Evolutionary conservation across 768 basidiomycete species (phyloP).

Genomic region (Tulasnella sp.): DNA sequence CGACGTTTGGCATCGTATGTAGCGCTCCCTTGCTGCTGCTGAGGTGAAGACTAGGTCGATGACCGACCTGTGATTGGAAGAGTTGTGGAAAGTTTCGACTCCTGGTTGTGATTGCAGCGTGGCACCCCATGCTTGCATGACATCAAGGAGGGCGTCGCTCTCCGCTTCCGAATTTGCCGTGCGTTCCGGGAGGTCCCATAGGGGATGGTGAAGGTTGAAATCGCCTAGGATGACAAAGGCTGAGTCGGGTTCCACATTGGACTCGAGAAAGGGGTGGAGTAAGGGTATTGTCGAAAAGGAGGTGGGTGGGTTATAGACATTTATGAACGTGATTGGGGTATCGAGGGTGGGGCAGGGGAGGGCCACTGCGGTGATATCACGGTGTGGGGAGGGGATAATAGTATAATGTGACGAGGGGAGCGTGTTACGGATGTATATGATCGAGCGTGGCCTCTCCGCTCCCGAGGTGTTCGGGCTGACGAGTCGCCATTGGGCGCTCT

Average conservation of each 20-base stretch:
- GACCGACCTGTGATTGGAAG: slow-evolving; percentile 17
- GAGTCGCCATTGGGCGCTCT: not conserved
- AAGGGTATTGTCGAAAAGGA: slow-evolving; percentile 21
- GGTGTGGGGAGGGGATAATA: not conserved
- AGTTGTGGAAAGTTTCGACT: slow-evolving; percentile 21
- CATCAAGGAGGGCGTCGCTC: not conserved
- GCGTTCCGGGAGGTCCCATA: slow-evolving; percentile 21
- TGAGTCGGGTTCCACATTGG: not conserved
- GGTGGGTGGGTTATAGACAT: slow-evolving; percentile 24
- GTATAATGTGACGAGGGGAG: not conserved
- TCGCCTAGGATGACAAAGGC: slow-evolving; percentile 21
- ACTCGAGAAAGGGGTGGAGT: not conserved
- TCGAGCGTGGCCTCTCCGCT: not conserved
- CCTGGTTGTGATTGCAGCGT: slow-evolving; percentile 21
- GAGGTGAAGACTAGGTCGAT: slow-evolving; percentile 25
- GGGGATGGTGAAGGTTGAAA: slow-evolving; percentile 25
- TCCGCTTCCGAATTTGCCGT: not conserved
- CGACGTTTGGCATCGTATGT: slow-evolving; percentile 15
- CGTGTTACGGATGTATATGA: not conserved
- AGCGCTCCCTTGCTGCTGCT: not conserved
- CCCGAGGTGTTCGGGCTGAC: not conserved
- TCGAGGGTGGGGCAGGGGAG: slow-evolving; percentile 14
- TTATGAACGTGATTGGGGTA: slow-evolving; percentile 17
- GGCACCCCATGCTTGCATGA: not conserved
- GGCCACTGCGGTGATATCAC: slow-evolving; percentile 2